Base-by-base conservation (phyloP, 352 stramenopile species). In the Pythium aquatile region DNA sequence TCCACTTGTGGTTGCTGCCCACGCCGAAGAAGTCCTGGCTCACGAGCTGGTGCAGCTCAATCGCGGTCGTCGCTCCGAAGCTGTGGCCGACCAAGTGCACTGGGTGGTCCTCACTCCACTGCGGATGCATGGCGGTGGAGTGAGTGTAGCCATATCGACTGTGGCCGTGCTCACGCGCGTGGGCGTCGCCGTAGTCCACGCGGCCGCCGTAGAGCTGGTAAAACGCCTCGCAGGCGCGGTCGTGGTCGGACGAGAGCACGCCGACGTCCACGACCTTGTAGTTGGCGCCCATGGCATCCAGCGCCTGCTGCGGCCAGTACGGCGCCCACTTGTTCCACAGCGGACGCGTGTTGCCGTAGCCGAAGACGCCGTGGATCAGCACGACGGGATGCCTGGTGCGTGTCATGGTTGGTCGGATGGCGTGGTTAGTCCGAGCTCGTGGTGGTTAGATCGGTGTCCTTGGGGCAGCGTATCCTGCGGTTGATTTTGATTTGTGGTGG, bases 11-110 rank as follows among this genome's bases (percentile, higher is more conserved):
- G 26, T 72, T 72, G 33, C 66, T 85, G 13, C 79, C 76, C 17
- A 90, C 77, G 44, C 63, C 54, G 44, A 88, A 90, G 52, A 74
- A 79, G 65, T 90, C 79, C 7, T 70, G 48, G 37, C 76, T 79
- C 5, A 90, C 64, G 61, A 88, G 61, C 70, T 92, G 83, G 55
- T 93, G 89, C 35, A 93, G 59, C 58, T 92, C 81, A 30, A 93
- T 70, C 29, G 81, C 81, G 4, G 81, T 89, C 24, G 80, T 88
- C 10, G 70, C 72, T 44, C 83, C 81, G 30, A 87, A 79, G 58
- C 80, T 88, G 63, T 90, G 82, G 17, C 79, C 82, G 16, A 90
- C 33, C 8, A 91, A 59, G 40, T 88, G 81, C 5, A 91, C 66
- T 0, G 84, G 80, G 39, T 87, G 77, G 2, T 63, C 29, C 3